phyloP scores from a whole-genome alignment of 1,284 basidiomycete genomes.

The Trametes polyzona region DNA sequence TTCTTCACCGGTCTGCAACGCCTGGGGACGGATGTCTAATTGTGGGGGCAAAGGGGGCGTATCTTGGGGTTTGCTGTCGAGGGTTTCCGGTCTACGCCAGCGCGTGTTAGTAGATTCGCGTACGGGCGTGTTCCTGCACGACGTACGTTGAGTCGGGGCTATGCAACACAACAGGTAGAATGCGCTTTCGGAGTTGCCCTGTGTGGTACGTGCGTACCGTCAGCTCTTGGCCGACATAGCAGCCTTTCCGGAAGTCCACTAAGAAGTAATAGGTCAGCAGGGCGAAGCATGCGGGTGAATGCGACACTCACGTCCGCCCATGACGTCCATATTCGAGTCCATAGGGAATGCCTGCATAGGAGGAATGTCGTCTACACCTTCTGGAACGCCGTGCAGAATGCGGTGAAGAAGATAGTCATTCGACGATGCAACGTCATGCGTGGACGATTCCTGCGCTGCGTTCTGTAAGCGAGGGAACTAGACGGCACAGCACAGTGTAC shows the following conservation, averaged over 20 bases:
- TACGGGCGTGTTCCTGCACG: neutral
- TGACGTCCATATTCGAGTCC: slow-evolving; percentile 92
- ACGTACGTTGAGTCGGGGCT: slow-evolving; percentile 30
- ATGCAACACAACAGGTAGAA: slow-evolving; percentile 75
- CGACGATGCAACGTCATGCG: slow-evolving; percentile 53
- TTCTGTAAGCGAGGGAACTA: slow-evolving; percentile 13
- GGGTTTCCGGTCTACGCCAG: neutral
- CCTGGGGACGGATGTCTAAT: slow-evolving; percentile 28
- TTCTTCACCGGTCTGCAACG: slow-evolving; percentile 15
- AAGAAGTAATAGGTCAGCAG: slow-evolving; percentile 9
- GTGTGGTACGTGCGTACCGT: slow-evolving; percentile 97
- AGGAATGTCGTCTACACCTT: slow-evolving; percentile 81
- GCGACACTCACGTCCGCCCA: slow-evolving; percentile 82
- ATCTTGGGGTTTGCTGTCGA: slow-evolving; percentile 3
- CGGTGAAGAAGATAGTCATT: slow-evolving; percentile 81
- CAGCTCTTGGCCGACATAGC: slow-evolving; percentile 97
- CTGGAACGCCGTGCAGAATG: slow-evolving; percentile 85
- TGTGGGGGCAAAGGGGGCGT: slow-evolving; percentile 26
- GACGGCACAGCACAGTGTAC: neutral
- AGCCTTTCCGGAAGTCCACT: slow-evolving; percentile 98
- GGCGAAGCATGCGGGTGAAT: too few species aligned
- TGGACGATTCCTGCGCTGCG: slow-evolving; percentile 57
- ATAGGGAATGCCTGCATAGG: slow-evolving; percentile 85
- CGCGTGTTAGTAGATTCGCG: neutral
- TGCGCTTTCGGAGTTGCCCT: slow-evolving; percentile 90